These are phyloP conservation scores for Globisporangium camurandrum DNA, from an alignment of 352 stramenopile genomes.

Conservation along the genomic window DNA sequence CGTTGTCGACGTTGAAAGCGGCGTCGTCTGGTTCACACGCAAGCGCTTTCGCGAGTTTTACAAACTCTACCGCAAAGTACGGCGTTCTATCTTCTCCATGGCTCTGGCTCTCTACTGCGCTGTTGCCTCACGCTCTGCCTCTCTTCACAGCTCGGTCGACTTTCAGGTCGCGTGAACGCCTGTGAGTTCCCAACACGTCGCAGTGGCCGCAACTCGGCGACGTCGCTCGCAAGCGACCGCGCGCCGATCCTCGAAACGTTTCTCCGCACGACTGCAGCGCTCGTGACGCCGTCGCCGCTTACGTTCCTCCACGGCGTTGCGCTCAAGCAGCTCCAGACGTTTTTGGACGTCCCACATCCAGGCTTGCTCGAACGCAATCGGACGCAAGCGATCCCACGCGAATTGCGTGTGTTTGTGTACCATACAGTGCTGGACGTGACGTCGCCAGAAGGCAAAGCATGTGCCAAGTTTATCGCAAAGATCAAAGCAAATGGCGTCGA, in stretches of 20 bases:
- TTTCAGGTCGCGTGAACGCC: constrained; percentile 55
- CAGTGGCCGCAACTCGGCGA: constrained; percentile 41
- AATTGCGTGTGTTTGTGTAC: constrained; percentile 74
- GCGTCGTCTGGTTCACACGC: constrained; percentile 77
- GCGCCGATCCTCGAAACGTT: constrained; percentile 75
- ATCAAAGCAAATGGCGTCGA: constrained; percentile 36
- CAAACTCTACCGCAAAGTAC: constrained; percentile 77
- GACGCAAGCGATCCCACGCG: constrained; percentile 67
- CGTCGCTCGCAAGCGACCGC: constrained; percentile 55
- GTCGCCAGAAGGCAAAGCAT: constrained; percentile 75
- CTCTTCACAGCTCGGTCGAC: constrained; percentile 40
- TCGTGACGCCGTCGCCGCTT: constrained; percentile 69
- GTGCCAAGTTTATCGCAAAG: constrained; percentile 64
- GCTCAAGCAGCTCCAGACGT: constrained; percentile 76
- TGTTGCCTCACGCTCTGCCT: not conserved
- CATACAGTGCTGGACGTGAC: constrained; percentile 73
- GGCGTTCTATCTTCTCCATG: constrained; percentile 3
- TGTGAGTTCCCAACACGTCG: constrained; percentile 68
- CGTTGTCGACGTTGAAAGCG: constrained; percentile 79
- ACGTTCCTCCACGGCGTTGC: constrained; percentile 66
- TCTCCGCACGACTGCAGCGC: constrained; percentile 52
- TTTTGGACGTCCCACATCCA: constrained; percentile 69
- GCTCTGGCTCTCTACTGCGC: not conserved
- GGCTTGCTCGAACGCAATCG: constrained; percentile 65
- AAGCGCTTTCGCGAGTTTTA: constrained; percentile 79